Conservation (phyloP, 1,284 basidiomycete species). For the Flammula alnicola region DNA sequence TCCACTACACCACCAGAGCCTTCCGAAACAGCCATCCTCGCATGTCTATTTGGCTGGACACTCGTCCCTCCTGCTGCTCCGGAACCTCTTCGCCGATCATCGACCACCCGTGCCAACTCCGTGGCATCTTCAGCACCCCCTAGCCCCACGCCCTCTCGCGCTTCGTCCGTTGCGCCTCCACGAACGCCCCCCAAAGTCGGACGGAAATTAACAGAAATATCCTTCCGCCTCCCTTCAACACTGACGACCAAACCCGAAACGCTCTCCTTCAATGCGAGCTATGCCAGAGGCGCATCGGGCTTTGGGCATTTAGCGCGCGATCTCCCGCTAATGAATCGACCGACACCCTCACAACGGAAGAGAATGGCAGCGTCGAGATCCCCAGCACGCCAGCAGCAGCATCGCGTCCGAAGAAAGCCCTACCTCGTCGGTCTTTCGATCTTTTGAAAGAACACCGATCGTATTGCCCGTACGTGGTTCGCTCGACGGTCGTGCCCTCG, state of each 20-base stretch:
- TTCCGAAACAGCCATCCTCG: constrained; percentile 61
- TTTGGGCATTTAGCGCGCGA: constrained; percentile 65
- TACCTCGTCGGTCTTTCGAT: constrained; percentile 64
- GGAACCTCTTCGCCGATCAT: constrained; percentile 42
- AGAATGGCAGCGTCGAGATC: constrained; percentile 2
- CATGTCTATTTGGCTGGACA: constrained; percentile 74
- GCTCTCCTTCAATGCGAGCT: constrained; percentile 66
- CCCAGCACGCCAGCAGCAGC: constrained; percentile 11
- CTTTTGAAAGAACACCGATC: constrained; percentile 78
- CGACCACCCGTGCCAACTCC: constrained; percentile 44
- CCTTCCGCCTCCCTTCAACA: constrained; percentile 32
- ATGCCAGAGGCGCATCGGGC: constrained; percentile 75
- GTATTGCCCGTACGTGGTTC: constrained; percentile 79
- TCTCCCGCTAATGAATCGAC: constrained; percentile 16
- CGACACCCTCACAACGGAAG: background rate
- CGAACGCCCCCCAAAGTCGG: constrained; percentile 23
- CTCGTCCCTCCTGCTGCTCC: constrained; percentile 47
- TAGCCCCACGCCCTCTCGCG: constrained; percentile 47
- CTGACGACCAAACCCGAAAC: constrained; percentile 43
- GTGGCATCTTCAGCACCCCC: constrained; percentile 40
- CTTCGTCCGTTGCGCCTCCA: constrained; percentile 47
- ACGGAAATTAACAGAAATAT: constrained; percentile 20
- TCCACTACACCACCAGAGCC: constrained; percentile 31
- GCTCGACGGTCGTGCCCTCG: constrained; percentile 67
- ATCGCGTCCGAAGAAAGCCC: constrained; percentile 28